A percentile compares a stretch with the other conserved stretches of the same genome.
Evolutionary conservation across 1,139 yeast genomes (phyloP).

Genomic region (Blastobotrys buckinghamii): DNA sequence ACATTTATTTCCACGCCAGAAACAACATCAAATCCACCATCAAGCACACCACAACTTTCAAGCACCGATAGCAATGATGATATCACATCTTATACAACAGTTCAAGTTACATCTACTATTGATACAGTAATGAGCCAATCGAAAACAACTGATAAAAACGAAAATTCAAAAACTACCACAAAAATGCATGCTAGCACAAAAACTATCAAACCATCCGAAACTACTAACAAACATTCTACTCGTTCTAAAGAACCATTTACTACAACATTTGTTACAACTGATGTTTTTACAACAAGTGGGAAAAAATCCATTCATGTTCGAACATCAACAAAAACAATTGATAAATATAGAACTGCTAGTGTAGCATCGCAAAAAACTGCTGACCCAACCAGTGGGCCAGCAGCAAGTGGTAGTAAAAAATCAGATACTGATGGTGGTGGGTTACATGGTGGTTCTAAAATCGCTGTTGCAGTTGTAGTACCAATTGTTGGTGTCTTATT

Average conservation of each 20-base stretch:
- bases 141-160: neutral
- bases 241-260: neutral
- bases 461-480: conserved; percentile 18
- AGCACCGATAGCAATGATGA: no score
- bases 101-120: conserved; percentile 3
- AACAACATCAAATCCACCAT: neutral
- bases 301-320: neutral
- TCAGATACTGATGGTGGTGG: conserved; percentile 8
- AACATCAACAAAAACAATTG: neutral
- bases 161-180: neutral
- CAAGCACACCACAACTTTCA: neutral
- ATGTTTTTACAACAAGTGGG: neutral
- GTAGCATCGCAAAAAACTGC: neutral
- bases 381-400: neutral
- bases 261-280: neutral
- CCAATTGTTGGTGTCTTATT: conserved; percentile 15
- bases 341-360: neutral
- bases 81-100: conserved; percentile 1
- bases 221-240: no score
- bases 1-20: no score
- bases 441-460: conserved; percentile 15
- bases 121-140: conserved; percentile 1
- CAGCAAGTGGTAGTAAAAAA: neutral
- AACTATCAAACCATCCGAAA: neutral
- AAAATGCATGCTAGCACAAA: neutral